Evolutionary conservation across 2,329 filamentous ascomycete species (phyloP).

Genomic region (Colletotrichum chrysophilum): DNA sequence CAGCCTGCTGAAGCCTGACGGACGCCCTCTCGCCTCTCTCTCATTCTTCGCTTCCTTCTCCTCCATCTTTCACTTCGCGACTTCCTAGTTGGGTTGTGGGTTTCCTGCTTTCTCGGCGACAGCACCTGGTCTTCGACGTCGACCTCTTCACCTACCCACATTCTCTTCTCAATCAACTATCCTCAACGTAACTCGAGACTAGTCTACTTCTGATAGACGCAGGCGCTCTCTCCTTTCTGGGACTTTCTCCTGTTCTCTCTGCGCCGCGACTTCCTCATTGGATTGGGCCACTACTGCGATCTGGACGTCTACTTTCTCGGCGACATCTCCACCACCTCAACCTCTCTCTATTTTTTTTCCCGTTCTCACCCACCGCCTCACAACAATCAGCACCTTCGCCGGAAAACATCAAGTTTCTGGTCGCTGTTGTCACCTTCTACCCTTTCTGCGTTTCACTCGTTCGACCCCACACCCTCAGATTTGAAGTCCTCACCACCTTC

Average conservation of each 20-base stretch:
- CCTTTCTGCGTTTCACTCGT: neutral
- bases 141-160: neutral
- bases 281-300: neutral
- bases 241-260: no score
- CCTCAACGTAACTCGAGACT: neutral
- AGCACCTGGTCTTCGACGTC: neutral
- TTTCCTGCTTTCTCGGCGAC: neutral
- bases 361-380: accelerated
- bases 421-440: neutral
- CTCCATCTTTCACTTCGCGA: accelerated
- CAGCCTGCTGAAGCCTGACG: neutral
- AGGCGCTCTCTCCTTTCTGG: neutral
- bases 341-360: neutral
- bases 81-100: accelerated
- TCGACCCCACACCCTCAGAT: neutral
- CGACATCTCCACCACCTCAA: neutral
- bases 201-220: neutral
- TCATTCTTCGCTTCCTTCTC: neutral
- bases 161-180: accelerated
- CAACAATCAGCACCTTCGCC: neutral
- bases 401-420: accelerated
- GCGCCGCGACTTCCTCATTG: neutral
- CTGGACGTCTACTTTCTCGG: neutral
- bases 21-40: neutral
- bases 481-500: neutral